Evolutionary conservation across 129 eudicot species (phyloP), one percentile per base, ranked within the genome.

Genomic region (Tagetes patula): DNA sequence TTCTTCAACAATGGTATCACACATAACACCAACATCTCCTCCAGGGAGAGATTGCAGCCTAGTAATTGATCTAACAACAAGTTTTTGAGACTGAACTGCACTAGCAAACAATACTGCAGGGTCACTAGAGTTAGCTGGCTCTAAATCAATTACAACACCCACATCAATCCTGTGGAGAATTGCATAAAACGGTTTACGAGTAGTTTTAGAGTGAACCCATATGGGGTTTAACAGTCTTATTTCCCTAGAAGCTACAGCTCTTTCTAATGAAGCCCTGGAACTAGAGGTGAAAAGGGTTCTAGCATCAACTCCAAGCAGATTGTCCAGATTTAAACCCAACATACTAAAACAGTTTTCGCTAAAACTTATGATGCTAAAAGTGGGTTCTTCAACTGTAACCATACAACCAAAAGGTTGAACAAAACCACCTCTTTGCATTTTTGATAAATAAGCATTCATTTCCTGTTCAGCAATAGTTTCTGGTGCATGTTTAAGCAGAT

Each of bases 381-480:
- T 82, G 60, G 87, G 77, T 49, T 85, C 92, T 70, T 87, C 84
- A 74, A 89, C 48, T 33, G 90, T 87, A 85, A 87, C 63, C 90
- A 89, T 69, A 83, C 96, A 85, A 61, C 96, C 96, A 85, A 87
- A 81, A 40, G 96, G 85, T 68, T 89, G 92, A 36, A 87, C 74
- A 12, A 82, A 76, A 1, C 92, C 88, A 72, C 96, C 96, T 81
- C 96, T 87, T 67, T 89, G 96, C 8, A 89, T 82, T 63, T 60
- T 77, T 0, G 80, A 69, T 37, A 89, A 77, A 68, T 89, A 89
- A 79, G 88, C 84, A 78, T 67, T 74, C 81, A 89, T 80, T 67
- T 89, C 64, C 8, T 86, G 80, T 50, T 80, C 89, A 52, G 81
- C 63, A 0, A 71, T 81, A 65, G 56, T 20, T 46, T 75, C 50